Base-by-base conservation (phyloP, 176 grass and related monocot species). In the Juncus inflexus region DNA sequence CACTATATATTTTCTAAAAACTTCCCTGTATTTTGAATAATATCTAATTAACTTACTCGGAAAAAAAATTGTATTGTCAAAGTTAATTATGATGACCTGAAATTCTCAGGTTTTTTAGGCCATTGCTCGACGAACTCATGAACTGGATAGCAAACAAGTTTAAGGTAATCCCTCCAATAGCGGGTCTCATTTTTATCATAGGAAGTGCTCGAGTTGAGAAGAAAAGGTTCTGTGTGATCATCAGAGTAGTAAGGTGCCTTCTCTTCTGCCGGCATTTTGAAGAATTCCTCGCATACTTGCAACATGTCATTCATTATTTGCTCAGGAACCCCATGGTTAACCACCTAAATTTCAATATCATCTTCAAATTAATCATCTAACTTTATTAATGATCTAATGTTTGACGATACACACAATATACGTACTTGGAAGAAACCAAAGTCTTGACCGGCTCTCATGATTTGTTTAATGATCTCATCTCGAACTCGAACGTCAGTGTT, bases 381-480 rank as follows among this genome's bases (percentile, higher is more conserved):
- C 56, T 60, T n/a, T n/a, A 35, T 35, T 15, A 60, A 60, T 10
- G n/a, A 15, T 15, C 10, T 60, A 15, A 60, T 3, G 19, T 3
- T 15, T 35, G 10, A 60, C 5, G 5, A 60, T 15, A 60, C n/a
- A 4, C 5, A 60, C 5, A 15, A 60, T 45, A 45, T 7, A 45
- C 42, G 42, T 67, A 81, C 79, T 49, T 81, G 79, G 40, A 81
- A 76, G 72, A 70, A 81, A 9, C 72, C 57, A n/a, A 76, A 65
- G 9, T 76, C 72, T 58, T 75, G 55, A 3, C 58, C 79, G 1
- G 79, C 72, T 14, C 38, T 6, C 47, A 81, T 76, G 65, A 81
- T 76, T 9, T 81, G 8, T 10, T 42, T 15, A 10, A 81, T 45
- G 57, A 74, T 57, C 12, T 47, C 50, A 37, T 15, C 16, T 19